Percentiles rank a stretch among this genome's conserved stretches.
These are phyloP conservation scores for Clonostachys chloroleuca DNA, from an alignment of 2,329 filamentous ascomycete genomes.

Conservation along the genomic window DNA sequence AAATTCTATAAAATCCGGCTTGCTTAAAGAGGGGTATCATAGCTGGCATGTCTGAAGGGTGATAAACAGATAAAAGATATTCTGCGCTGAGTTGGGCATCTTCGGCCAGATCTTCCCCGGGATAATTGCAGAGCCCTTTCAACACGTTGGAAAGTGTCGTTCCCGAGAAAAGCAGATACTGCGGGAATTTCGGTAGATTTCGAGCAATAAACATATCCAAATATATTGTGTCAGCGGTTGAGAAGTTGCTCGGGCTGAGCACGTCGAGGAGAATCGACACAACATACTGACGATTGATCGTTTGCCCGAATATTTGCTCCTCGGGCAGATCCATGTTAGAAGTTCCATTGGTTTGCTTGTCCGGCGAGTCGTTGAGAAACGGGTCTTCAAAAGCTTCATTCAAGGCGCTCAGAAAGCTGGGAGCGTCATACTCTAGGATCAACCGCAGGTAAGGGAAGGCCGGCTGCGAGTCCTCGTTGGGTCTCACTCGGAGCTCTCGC, in stretches of 20 bases:
- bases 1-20: constrained; percentile 83
- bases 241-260: constrained; percentile 76
- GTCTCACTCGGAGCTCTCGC: constrained; percentile 57
- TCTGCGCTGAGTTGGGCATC: constrained; percentile 97
- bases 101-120: constrained; percentile 74
- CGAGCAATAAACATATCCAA: constrained; percentile 98
- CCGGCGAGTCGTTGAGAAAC: constrained; percentile 79
- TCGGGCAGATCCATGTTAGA: constrained; percentile 49
- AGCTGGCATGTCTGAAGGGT: constrained; percentile 73
- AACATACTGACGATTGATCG: constrained; percentile 87
- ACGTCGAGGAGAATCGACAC: constrained; percentile 87
- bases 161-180: constrained; percentile 88
- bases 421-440: constrained; percentile 82
- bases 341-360: constrained; percentile 52
- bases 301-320: constrained; percentile 63
- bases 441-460: constrained; percentile 82
- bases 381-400: constrained; percentile 97
- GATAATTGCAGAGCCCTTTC: constrained; percentile 78
- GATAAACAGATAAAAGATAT: constrained; percentile 90
- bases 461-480: constrained; percentile 54
- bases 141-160: constrained; percentile 80
- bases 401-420: constrained; percentile 88
- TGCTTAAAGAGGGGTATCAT: constrained; percentile 74
- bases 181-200: constrained; percentile 93
- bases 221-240: constrained; percentile 80